These are phyloP conservation scores for Stylonectria norvegica DNA, from an alignment of 2,329 filamentous ascomycete genomes.

Conservation along the genomic window DNA sequence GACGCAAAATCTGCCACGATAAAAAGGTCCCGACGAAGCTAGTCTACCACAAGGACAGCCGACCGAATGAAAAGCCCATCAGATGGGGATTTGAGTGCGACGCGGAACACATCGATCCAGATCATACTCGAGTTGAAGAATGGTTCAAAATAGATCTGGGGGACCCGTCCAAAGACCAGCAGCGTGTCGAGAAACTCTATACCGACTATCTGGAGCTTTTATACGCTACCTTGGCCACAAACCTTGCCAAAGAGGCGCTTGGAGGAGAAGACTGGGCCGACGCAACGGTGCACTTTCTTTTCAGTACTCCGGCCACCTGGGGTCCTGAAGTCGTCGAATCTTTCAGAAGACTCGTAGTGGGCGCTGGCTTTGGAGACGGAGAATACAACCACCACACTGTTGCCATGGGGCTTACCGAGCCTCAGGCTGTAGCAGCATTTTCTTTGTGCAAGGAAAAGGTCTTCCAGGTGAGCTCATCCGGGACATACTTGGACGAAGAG, in stretches of 20 bases:
- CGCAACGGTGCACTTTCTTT: neutral
- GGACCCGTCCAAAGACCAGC: neutral
- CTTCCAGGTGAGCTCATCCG: neutral
- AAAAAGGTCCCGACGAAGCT: neutral
- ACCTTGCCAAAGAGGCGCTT: neutral
- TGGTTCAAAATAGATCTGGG: neutral
- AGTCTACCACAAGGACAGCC: neutral
- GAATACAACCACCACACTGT: neutral
- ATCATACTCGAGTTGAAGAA: neutral
- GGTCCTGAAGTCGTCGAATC: neutral
- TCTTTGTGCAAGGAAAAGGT: neutral
- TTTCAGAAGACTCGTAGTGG: neutral
- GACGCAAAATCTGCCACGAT: neutral
- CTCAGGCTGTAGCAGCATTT: neutral
- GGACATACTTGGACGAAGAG: too few relatives aligned
- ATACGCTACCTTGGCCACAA: neutral
- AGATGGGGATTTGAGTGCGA: neutral
- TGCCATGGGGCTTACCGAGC: neutral
- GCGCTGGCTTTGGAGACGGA: neutral
- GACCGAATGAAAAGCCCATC: neutral
- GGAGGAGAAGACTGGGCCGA: neutral
- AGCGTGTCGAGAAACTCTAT: neutral
- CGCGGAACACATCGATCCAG: neutral
- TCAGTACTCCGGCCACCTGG: neutral
- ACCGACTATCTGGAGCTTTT: neutral